phyloP scores from a whole-genome alignment of 768 basidiomycete species.

The Leccinum incarnatum region DNA sequence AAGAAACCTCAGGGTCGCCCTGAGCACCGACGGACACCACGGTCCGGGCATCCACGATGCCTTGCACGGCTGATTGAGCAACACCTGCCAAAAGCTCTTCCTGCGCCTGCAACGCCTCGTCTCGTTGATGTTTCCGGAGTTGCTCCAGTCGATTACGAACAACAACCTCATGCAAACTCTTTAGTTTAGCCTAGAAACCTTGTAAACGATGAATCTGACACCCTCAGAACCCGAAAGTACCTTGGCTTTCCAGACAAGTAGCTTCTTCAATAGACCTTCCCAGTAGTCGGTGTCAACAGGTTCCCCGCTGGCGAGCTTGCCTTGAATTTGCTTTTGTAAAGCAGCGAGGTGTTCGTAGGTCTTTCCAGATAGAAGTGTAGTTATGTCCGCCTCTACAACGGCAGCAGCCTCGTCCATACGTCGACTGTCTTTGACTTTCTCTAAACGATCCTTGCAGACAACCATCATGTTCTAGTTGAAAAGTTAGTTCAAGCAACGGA shows the following conservation, averaged over 20 bases:
- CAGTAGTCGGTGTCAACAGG: conserved; percentile 98
- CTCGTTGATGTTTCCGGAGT: conserved; percentile 90
- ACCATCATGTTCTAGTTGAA: conserved; percentile 88
- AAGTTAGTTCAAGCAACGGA: conserved; percentile 4
- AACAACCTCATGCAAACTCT: conserved; percentile 91
- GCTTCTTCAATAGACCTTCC: conserved; percentile 87
- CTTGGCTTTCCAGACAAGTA: conserved; percentile 97
- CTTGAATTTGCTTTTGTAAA: conserved; percentile 83
- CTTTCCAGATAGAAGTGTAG: conserved; percentile 78
- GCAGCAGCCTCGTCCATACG: conserved; percentile 68
- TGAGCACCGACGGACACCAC: conserved; percentile 32
- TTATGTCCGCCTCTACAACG: conserved; percentile 82
- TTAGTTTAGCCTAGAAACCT: conserved; percentile 73
- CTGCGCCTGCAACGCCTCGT: conserved; percentile 92
- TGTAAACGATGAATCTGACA: conserved; percentile 1
- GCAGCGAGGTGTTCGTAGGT: conserved; percentile 78
- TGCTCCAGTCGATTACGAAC: conserved; percentile 96
- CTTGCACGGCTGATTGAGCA: conserved; percentile 53
- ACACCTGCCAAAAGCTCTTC: conserved; percentile 86
- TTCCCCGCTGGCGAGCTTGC: conserved; percentile 87
- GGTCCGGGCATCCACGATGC: conserved; percentile 37
- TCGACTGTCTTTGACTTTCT: conserved; percentile 62
- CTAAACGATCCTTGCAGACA: conserved; percentile 87
- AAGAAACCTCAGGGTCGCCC: conserved; percentile 35
- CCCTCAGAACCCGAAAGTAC: conserved; percentile 37